These are phyloP conservation scores for Solanum habrochaites DNA, from an alignment of 257 asterid genomes.

Conservation along the genomic window DNA sequence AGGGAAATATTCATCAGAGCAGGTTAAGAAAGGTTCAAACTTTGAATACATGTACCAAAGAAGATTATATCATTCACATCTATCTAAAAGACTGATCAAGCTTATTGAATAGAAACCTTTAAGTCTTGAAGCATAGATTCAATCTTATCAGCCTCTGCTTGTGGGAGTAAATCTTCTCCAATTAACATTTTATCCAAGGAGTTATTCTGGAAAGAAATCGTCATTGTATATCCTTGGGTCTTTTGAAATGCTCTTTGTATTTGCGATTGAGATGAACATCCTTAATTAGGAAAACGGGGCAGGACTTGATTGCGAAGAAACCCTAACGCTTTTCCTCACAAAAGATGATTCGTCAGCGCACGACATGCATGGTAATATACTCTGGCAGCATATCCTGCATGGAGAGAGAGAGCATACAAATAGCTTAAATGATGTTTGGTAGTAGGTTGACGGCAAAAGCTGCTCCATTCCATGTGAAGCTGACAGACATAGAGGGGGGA, in stretches of 20 bases:
- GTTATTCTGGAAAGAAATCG: conserved; percentile 36
- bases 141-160: conserved; percentile 81
- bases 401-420: background rate
- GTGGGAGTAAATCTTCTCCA: conserved; percentile 87
- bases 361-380: conserved; percentile 64
- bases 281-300: conserved; percentile 33
- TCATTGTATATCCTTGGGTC: conserved; percentile 32
- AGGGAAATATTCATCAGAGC: background rate
- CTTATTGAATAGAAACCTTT: conserved; percentile 24
- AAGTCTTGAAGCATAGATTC: conserved; percentile 83
- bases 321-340: conserved; percentile 96
- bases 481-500: background rate
- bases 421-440: background rate
- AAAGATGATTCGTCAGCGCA: conserved; percentile 81
- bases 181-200: conserved; percentile 24
- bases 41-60: background rate
- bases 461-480: background rate
- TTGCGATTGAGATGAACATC: conserved; percentile 48
- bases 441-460: background rate
- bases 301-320: conserved; percentile 87
- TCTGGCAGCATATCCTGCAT: conserved; percentile 97
- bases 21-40: background rate
- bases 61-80: background rate
- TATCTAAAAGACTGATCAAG: background rate
- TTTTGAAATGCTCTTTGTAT: conserved; percentile 58